phyloP scores from a whole-genome alignment of 371 early-diverging fungal genomes.

The Amoeboaphelidium occidentale region DNA sequence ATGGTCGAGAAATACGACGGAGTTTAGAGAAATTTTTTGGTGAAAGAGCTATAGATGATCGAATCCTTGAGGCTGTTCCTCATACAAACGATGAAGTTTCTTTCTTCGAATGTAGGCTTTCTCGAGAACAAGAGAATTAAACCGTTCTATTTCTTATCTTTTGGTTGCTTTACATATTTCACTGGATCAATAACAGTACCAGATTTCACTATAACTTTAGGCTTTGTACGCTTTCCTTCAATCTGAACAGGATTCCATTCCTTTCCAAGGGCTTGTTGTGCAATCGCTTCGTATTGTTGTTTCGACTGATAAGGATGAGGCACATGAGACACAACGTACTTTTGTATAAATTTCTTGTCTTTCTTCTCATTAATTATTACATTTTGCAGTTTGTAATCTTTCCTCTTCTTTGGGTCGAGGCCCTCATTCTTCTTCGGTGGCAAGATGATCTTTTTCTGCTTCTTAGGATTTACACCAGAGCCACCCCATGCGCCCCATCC shows the following conservation, averaged over 20 bases:
- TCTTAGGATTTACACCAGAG: slow-evolving; percentile 9
- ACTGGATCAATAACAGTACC: slow-evolving; percentile 74
- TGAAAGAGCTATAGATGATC: too few species aligned
- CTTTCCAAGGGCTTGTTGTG: slow-evolving; percentile 63
- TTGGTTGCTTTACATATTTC: slow-evolving; percentile 6
- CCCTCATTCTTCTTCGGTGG: slow-evolving; percentile 19
- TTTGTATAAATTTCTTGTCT: slow-evolving; percentile 39
- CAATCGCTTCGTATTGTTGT: slow-evolving; percentile 64
- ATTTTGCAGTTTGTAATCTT: slow-evolving; percentile 49
- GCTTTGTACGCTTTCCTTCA: slow-evolving; percentile 43
- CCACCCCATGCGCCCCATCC: slow-evolving; percentile 92
- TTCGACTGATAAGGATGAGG: slow-evolving; percentile 62
- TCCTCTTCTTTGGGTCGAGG: slow-evolving; percentile 32
- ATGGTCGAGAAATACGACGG: too few species aligned
- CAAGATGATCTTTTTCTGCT: slow-evolving; percentile 20
- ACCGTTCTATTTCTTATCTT: neutral
- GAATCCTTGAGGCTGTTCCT: too few species aligned
- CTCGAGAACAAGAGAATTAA: too few species aligned
- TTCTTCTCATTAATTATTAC: slow-evolving; percentile 77
- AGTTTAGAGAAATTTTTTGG: too few species aligned
- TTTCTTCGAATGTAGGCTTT: too few species aligned
- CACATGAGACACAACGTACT: slow-evolving; percentile 38
- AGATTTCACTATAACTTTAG: slow-evolving; percentile 51
- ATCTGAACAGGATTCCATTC: slow-evolving; percentile 75
- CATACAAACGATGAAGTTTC: too few species aligned